Percentiles rank a stretch among this genome's conserved stretches.
Conservation (phyloP, 345 rosid genomes). For the Syzygium oleosum region DNA sequence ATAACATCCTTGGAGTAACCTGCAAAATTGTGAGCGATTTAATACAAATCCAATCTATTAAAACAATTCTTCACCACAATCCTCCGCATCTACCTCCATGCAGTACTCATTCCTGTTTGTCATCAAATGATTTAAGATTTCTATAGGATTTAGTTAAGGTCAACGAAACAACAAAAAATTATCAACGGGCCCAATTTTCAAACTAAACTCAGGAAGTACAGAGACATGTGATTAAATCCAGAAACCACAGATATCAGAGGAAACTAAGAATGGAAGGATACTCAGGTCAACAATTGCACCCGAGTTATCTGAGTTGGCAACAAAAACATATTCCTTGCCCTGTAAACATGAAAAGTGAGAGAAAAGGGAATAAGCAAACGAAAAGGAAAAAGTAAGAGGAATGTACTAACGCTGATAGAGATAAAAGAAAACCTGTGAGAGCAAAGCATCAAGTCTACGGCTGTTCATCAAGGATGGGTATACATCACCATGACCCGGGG, state of each 20-base stretch:
- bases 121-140: slow-evolving; percentile 77
- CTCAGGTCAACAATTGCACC: slow-evolving; percentile 88
- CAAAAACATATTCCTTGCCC: slow-evolving; percentile 93
- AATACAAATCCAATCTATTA: background rate
- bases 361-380: background rate
- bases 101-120: slow-evolving; percentile 83
- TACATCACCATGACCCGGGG: slow-evolving; percentile 97
- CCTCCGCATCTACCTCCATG: slow-evolving; percentile 49
- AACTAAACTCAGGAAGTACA: background rate
- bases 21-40: slow-evolving; percentile 11
- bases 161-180: slow-evolving; percentile 3
- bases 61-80: background rate
- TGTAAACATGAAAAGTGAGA: slow-evolving; percentile 6
- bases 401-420: background rate
- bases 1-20: slow-evolving; percentile 74
- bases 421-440: slow-evolving; percentile 43
- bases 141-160: slow-evolving; percentile 45
- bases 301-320: slow-evolving; percentile 92
- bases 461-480: slow-evolving; percentile 81
- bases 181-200: background rate
- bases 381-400: background rate
- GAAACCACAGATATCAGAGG: background rate
- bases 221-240: too few species aligned
- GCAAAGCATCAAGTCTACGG: slow-evolving; percentile 74
- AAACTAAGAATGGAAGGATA: slow-evolving; percentile 29